Evolutionary conservation across 83 land plant genomes (phyloP).

Genomic region (Picea mariana): DNA sequence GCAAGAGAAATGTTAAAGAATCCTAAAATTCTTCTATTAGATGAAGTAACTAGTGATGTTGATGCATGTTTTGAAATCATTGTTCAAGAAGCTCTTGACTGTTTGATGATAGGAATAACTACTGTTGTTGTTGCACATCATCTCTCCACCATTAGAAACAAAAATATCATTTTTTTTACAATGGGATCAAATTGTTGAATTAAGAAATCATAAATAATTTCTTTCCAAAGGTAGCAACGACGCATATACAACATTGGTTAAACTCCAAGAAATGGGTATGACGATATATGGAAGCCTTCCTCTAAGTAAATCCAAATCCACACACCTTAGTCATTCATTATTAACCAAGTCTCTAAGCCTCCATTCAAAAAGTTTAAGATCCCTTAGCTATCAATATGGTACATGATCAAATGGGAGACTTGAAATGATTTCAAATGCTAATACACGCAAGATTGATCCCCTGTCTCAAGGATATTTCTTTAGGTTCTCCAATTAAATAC

Average conservation of each 20-base stretch:
- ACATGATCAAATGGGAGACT: conserved; percentile 83
- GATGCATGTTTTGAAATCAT: conserved; percentile 92
- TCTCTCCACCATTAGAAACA: conserved; percentile 90
- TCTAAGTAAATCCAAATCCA: conserved; percentile 53
- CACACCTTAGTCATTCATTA: conserved; percentile 66
- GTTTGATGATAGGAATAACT: conserved; percentile 95
- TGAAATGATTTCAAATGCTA: conserved; percentile 73
- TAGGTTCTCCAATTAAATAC: conserved; percentile 82
- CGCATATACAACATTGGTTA: conserved; percentile 77
- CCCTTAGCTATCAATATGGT: conserved; percentile 69
- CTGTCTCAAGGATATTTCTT: conserved; percentile 65
- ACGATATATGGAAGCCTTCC: conserved; percentile 52
- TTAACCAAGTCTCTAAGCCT: conserved; percentile 79
- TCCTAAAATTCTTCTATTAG: conserved; percentile 91
- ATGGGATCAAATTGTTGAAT: conserved; percentile 85
- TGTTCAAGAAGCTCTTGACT: conserved; percentile 94
- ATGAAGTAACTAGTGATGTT: conserved; percentile 98
- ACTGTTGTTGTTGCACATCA: conserved; percentile 96
- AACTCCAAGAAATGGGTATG: conserved; percentile 83
- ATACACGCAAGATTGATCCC: conserved; percentile 44
- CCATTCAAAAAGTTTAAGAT: conserved; percentile 56
- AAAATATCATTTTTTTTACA: conserved; percentile 83
- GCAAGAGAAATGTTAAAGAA: conserved; percentile 96
- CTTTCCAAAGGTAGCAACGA: conserved; percentile 72
- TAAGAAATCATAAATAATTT: conserved; percentile 84